phyloP scores from a whole-genome alignment of 768 basidiomycete genomes.

The Tulasnella sp. region DNA sequence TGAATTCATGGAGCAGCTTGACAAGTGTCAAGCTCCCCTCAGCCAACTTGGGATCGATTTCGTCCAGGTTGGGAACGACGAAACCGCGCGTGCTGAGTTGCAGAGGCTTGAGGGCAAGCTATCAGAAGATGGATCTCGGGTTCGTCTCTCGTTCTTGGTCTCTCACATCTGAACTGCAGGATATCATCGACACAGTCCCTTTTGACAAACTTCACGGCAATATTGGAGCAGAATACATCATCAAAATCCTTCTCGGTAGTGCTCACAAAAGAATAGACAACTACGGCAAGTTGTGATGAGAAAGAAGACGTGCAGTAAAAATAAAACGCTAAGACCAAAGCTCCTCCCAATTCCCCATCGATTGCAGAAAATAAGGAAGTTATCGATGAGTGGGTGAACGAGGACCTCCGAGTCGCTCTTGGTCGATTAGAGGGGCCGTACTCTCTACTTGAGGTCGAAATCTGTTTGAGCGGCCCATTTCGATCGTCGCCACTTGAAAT shows the following conservation, averaged over 20 bases:
- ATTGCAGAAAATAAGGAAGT: background rate
- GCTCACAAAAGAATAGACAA: background rate
- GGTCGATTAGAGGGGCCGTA: slow-evolving; percentile 19
- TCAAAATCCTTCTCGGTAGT: slow-evolving; percentile 1
- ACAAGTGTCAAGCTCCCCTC: slow-evolving; percentile 31
- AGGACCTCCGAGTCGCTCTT: slow-evolving; percentile 16
- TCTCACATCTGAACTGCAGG: background rate
- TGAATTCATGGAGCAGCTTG: slow-evolving; percentile 29
- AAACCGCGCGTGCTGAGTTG: slow-evolving; percentile 34
- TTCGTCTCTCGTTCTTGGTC: background rate
- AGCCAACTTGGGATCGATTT: slow-evolving; percentile 51
- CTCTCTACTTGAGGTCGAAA: background rate
- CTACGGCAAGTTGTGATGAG: background rate
- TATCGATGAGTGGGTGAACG: background rate
- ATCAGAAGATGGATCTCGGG: background rate
- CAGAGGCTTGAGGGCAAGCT: slow-evolving; percentile 36
- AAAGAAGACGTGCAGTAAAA: background rate
- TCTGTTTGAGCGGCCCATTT: slow-evolving; percentile 7
- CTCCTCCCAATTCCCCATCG: background rate
- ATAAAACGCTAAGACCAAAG: background rate
- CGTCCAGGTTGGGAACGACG: slow-evolving; percentile 55
- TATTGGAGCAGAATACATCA: background rate
- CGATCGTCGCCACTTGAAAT: slow-evolving; percentile 9
- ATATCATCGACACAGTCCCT: slow-evolving; percentile 1
- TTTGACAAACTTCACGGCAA: background rate